Percentiles rank a stretch among this genome's conserved stretches.
Conservation (phyloP, 352 stramenopile species). For the Bremia lactucae region DNA sequence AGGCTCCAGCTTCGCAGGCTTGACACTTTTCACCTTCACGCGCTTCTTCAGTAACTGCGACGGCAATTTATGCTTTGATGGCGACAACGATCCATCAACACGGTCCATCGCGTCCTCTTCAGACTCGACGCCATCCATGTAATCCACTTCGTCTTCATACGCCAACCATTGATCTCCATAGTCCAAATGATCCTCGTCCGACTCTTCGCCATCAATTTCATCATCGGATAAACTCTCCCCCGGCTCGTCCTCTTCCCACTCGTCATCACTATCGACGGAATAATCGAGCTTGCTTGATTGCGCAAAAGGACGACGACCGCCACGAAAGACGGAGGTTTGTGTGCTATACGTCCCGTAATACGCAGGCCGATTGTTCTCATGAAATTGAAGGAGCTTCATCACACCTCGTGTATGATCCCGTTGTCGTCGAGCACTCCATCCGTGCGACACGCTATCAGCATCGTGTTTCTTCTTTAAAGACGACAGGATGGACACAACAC, state of each 20-base stretch:
- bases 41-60: conserved; percentile 43
- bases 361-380: conserved; percentile 72
- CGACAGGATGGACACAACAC: conserved; percentile 14
- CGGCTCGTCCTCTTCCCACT: conserved; percentile 84
- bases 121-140: conserved; percentile 40
- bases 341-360: conserved; percentile 74
- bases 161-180: conserved; percentile 80
- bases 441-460: conserved; percentile 7
- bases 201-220: conserved; percentile 65
- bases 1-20: conserved; percentile 56
- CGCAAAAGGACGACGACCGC: conserved; percentile 52
- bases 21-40: conserved; percentile 40
- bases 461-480: conserved; percentile 20
- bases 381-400: conserved; percentile 83
- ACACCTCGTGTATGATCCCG: conserved; percentile 50
- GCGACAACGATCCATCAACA: conserved; percentile 14
- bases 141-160: conserved; percentile 84
- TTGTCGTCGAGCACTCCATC: conserved; percentile 43
- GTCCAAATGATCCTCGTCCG: conserved; percentile 69
- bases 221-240: conserved; percentile 72
- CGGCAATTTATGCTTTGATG: conserved; percentile 42
- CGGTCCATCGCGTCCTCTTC: conserved; percentile 17
- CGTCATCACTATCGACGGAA: conserved; percentile 72
- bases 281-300: conserved; percentile 66
- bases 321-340: conserved; percentile 38